These are phyloP conservation scores for Chlorella vulgaris DNA, from an alignment of 139 green algal genomes.

Conservation along the genomic window DNA sequence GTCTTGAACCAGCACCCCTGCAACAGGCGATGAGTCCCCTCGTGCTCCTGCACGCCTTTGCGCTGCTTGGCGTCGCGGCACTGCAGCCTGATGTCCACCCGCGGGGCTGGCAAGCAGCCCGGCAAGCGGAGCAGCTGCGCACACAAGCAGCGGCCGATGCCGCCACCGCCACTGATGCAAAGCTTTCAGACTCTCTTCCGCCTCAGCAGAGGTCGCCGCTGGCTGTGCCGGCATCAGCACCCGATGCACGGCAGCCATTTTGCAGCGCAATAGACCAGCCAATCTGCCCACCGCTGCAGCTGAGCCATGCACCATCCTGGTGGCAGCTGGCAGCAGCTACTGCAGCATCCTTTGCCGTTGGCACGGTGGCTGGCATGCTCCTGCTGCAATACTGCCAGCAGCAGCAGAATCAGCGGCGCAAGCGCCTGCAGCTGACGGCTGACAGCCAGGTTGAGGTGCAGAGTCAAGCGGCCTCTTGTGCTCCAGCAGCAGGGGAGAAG, in stretches of 20 bases:
- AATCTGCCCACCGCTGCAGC: background rate
- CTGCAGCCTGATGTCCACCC: background rate
- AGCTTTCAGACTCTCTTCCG: background rate
- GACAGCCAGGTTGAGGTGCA: background rate
- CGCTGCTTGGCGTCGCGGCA: background rate
- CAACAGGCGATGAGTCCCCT: no score
- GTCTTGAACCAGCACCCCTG: no score
- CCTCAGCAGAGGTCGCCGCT: background rate
- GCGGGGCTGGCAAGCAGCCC: slow-evolving; percentile 31
- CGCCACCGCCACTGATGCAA: background rate
- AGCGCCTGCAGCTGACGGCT: background rate
- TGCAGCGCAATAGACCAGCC: background rate
- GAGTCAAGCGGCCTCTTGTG: background rate
- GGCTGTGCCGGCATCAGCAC: no score
- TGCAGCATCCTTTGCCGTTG: background rate
- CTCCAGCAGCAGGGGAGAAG: background rate
- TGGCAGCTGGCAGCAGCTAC: no score
- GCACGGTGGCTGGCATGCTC: slow-evolving; percentile 1
- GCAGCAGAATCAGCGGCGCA: background rate
- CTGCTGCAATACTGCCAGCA: background rate
- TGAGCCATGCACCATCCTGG: no score
- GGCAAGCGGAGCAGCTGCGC: slow-evolving; percentile 11
- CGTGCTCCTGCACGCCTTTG: background rate
- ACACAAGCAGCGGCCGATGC: background rate
- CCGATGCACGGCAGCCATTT: background rate